A percentile compares a stretch with the other conserved stretches of the same genome.
phyloP scores from a whole-genome alignment of 1,284 basidiomycete species.

The Sanghuangporus weigelae region DNA sequence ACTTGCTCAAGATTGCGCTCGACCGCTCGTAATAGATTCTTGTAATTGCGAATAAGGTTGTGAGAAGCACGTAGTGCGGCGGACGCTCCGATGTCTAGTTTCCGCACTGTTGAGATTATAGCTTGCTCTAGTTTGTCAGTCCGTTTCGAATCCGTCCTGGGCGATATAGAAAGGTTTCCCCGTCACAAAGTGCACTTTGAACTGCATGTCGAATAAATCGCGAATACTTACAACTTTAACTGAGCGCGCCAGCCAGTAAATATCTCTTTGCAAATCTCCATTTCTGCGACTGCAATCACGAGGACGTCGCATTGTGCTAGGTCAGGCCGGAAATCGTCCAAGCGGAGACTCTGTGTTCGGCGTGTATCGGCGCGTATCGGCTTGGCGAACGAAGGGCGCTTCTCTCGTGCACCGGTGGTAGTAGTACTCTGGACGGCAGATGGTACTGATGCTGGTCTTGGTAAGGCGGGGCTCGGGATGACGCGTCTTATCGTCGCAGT shows the following conservation, averaged over 20 bases:
- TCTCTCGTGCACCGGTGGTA: background rate
- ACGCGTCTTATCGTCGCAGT: background rate
- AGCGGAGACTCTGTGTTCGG: background rate
- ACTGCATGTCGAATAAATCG: background rate
- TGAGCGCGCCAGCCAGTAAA: slow-evolving; percentile 13
- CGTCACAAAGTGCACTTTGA: background rate
- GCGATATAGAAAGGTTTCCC: background rate
- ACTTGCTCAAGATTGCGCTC: slow-evolving; percentile 1
- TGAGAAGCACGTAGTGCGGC: slow-evolving; percentile 7
- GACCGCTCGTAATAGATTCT: background rate
- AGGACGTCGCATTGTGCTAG: slow-evolving; percentile 12
- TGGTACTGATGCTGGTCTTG: background rate
- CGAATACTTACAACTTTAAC: slow-evolving; percentile 10
- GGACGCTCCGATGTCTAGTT: background rate
- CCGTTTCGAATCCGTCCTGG: background rate
- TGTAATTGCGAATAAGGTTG: slow-evolving; percentile 6
- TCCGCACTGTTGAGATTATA: slow-evolving; percentile 5
- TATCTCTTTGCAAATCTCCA: slow-evolving; percentile 16
- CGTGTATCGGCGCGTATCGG: background rate
- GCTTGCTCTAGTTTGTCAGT: slow-evolving; percentile 4
- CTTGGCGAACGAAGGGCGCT: background rate
- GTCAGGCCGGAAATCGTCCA: slow-evolving; percentile 5
- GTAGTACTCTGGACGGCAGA: background rate
- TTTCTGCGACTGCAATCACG: slow-evolving; percentile 10
- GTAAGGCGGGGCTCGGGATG: background rate